phyloP scores from a whole-genome alignment of 805 yeast species.

The Zygosaccharomyces rouxii region DNA sequence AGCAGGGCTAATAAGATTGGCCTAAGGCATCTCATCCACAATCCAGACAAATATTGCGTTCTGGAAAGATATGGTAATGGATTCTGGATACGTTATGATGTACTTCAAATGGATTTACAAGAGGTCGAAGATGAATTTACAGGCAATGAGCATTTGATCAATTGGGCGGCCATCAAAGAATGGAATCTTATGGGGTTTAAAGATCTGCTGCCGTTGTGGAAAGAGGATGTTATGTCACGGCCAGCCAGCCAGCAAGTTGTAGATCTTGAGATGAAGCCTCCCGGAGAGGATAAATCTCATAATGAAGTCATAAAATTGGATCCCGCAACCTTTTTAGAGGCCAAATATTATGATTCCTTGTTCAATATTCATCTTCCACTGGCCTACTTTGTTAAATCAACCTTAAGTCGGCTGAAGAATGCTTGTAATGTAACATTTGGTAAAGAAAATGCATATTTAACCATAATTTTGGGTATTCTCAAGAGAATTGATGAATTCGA shows the following conservation, averaged over 20 bases:
- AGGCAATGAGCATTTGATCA: slow-evolving; percentile 1
- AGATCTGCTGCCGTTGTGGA: slow-evolving; percentile 16
- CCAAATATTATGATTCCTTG: slow-evolving; percentile 36
- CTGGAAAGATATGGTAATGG: slow-evolving; percentile 23
- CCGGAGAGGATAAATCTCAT: slow-evolving; percentile 3
- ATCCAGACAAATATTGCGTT: slow-evolving; percentile 2
- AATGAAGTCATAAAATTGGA: slow-evolving; percentile 7
- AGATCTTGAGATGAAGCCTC: slow-evolving; percentile 10
- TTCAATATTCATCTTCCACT: slow-evolving; percentile 36
- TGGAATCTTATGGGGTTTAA: slow-evolving; percentile 10
- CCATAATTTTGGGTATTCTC: slow-evolving; percentile 31
- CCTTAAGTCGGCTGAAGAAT: slow-evolving; percentile 43
- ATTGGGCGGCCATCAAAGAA: slow-evolving; percentile 2
- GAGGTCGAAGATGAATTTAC: slow-evolving; percentile 4
- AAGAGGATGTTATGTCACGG: slow-evolving; percentile 3
- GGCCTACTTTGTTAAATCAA: slow-evolving; percentile 45
- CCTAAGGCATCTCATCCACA: not conserved
- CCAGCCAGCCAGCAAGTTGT: not conserved
- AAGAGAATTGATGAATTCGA: slow-evolving; percentile 41
- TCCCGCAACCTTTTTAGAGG: slow-evolving; percentile 26
- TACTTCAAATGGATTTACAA: slow-evolving; percentile 4
- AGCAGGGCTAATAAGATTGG: slow-evolving; percentile 2
- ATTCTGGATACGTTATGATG: slow-evolving; percentile 20
- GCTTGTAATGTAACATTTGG: slow-evolving; percentile 36
- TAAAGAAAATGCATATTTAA: slow-evolving; percentile 16